Evolutionary conservation across 1,284 basidiomycete species (phyloP).

Genomic region (Fomitopsis betulina): DNA sequence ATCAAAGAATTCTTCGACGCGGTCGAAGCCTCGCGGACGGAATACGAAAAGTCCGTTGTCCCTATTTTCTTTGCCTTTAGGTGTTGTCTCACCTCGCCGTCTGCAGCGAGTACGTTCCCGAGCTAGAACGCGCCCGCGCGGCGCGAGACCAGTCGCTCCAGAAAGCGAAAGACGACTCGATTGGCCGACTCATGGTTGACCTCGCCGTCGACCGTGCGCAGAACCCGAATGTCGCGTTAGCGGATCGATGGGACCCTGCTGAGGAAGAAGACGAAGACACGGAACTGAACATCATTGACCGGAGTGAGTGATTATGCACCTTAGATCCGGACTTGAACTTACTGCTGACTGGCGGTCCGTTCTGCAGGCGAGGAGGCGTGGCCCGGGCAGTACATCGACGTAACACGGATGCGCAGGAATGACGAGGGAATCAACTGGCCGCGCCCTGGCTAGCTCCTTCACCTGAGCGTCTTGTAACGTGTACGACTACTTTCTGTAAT

Average conservation of each 20-base stretch:
- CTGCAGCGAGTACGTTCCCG: constrained; percentile 86
- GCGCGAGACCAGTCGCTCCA: constrained; percentile 61
- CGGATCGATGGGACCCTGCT: constrained; percentile 53
- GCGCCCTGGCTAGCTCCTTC: constrained; percentile 36
- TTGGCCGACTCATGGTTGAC: constrained; percentile 84
- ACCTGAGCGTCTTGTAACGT: neutral
- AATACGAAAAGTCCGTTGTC: constrained; percentile 77
- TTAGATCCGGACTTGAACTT: constrained; percentile 4
- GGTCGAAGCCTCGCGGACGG: constrained; percentile 81
- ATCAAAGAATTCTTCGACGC: constrained; percentile 90
- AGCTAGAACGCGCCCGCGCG: constrained; percentile 69
- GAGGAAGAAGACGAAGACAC: constrained; percentile 59
- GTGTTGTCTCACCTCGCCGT: constrained; percentile 1
- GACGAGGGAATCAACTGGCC: constrained; percentile 62
- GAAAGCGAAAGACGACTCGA: constrained; percentile 72
- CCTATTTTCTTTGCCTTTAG: neutral
- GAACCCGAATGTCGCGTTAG: constrained; percentile 48
- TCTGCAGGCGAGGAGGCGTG: constrained; percentile 57
- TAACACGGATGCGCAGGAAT: constrained; percentile 48
- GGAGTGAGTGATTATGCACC: constrained; percentile 42
- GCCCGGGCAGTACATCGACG: constrained; percentile 67
- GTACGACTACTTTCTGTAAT: neutral
- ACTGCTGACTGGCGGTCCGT: constrained; percentile 1
- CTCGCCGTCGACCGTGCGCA: constrained; percentile 67
- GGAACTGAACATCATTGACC: constrained; percentile 58